Evolutionary conservation across 768 basidiomycete genomes (phyloP), one percentile per base, ranked within the genome.

Genomic region (Grammothele lineata): DNA sequence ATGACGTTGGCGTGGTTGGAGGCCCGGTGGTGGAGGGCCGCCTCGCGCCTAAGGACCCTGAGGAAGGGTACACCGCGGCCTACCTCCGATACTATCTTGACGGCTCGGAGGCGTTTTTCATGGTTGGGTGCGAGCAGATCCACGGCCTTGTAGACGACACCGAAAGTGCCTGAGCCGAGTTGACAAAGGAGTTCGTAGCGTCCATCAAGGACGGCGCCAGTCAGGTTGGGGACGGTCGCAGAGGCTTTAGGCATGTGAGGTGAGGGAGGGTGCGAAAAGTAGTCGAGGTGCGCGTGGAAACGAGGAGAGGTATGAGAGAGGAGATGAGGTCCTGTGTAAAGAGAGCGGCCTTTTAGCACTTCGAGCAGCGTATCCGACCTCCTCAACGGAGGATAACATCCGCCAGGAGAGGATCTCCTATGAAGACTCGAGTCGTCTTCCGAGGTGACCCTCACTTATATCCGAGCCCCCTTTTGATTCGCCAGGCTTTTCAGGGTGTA

Each of bases 11-110:
- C 56, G 36, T 54, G 56, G 8, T 15, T 2, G 8, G 54, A 57
- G 18, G 52, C 47, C 30, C 40, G 41, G 24, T 42, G 38, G 52
- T 61, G 60, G 21, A 47, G 47, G 21, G 36, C 38, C 33, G 59
- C 56, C 47, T 61, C 60, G 32, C 51, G 54, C 12, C 67, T 64
- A 55, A 77, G 78, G 7, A 18, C 18, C 5, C 19, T 25, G 17
- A 35, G 33, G 18, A 14, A n/a, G 17, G 45, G 33, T 2, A 11
- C 38, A 12, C 10, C 19, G 21, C 19, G 35, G 12, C 35, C 37
- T 24, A 44, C 56, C 45, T 57, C 27, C 39, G 54, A 50, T 5
- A 47, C 23, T 18, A 19, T 15, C 47, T 61, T 61, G 36, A 61
- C 55, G 35, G 59, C 59, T 46, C 47, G 55, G 41, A 44, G 43